Base-by-base conservation (phyloP, 2,329 filamentous ascomycete species). In the Aspergillus hortae region DNA sequence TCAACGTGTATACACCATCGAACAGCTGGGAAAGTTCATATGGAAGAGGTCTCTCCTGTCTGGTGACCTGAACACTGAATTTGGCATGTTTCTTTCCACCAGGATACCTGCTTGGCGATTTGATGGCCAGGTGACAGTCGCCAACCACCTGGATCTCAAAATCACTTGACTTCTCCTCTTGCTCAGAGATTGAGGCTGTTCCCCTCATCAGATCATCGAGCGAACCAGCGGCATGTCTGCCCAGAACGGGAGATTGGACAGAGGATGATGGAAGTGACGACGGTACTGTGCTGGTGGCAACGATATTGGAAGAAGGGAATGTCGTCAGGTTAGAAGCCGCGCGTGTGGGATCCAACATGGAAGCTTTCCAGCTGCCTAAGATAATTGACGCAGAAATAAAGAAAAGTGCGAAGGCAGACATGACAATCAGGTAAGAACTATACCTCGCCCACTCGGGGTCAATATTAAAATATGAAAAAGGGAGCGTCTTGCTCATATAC, bases 101-200 rank as follows among this genome's bases (percentile, higher is more conserved):
- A 4, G 66, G 57, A 51, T 78, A 68, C 21, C 69, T 69, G 30
- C 69, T 68, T 6, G 79, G 77, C 7, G 79, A 75, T 41, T 75
- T 76, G 46, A 83, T 70, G 41, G 80, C 65, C 50, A 83, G 75
- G 58, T 82, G 78, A 44, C 75, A 74, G 54, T 81, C 76, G 4
- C 77, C 79, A 55, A 81, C 72, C n/a, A 77, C 71, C 53, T 80
- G 74, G n/a, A 82, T 69, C 52, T 80, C 75, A 60, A 81, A 82
- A 10, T 67, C 64, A 36, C 73, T 70, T 3, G 67, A 65, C 14
- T 70, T 65, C 17, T 64, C 67, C 11, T 53, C 49, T 21, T 56
- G 51, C 21, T 60, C 58, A 11, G 56, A 49, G 25, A 58, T 55
- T 32, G 61, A 60, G 21, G 60, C 60, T 14, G 58, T 57, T 35